Evolutionary conservation across 2,329 filamentous ascomycete species (phyloP), one percentile per base, ranked within the genome.

Genomic region (Neurospora crassa): DNA sequence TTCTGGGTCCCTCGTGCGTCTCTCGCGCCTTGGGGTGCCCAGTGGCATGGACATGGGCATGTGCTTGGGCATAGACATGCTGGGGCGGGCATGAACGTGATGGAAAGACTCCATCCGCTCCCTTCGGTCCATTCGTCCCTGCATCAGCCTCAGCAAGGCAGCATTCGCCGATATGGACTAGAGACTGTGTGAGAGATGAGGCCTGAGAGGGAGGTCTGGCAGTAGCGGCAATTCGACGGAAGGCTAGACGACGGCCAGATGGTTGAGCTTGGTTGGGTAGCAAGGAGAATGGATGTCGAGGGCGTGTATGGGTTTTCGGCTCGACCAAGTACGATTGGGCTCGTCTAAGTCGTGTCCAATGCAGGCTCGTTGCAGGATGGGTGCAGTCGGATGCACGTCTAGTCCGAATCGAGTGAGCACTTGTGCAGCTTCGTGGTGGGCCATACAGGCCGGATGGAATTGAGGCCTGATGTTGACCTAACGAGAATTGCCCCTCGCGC

Each of bases 121-220:
- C 53, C 53, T 63, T 63, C 53, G 53, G 53, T 63, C 78, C 78
- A 80, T 80, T 79, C 77, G 77, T 76, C 74, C 72, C 72, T 73
- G 71, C 71, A 74, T 75, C 74, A 77, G 78, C 77, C 77, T 73
- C 71, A 72, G 53, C 71, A 71, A 69, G 68, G 42, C 47, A 47
- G 68, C 43, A 69, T 47, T 34, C 43, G 41, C 29, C 29, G 68
- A 69, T 47, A 37, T 20, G 43, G 45, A 67, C 40, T 69, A 37
- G 69, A 70, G 69, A 34, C 68, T 69, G 24, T 69, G 45, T 29
- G 34, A 63, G 24, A 63, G 53, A 7, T 70, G 29, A 63, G 68
- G 68, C 40, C 45, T 40, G 42, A 42, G 34, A 40, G 29, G 40
- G 40, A 43, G 18, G 69, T 71, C 71, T 71, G 70, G 71, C 70